A percentile compares a stretch with the other conserved stretches of the same genome.
Evolutionary conservation across 1,284 basidiomycete genomes (phyloP).

Genomic region (Omphalotus olearius): DNA sequence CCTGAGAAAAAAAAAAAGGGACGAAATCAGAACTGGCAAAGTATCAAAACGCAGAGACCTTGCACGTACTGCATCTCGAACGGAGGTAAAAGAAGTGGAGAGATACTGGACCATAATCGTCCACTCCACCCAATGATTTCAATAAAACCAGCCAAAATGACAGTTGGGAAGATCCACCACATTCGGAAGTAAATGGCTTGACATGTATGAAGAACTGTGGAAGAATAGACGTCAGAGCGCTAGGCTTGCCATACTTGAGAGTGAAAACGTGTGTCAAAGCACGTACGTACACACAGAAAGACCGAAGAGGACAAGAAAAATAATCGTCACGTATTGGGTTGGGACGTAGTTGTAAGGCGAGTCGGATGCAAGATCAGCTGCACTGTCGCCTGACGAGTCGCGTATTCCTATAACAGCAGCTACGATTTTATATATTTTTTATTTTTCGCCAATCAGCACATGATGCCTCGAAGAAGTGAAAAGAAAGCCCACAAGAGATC

Average conservation of each 20-base stretch:
- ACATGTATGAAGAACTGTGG: constrained; percentile 3
- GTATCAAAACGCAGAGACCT: not conserved
- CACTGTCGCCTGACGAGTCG: too few relatives aligned
- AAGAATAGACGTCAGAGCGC: not conserved
- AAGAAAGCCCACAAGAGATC: too few relatives aligned
- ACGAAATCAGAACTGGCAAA: too few relatives aligned
- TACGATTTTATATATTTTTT: too few relatives aligned
- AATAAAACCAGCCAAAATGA: not conserved
- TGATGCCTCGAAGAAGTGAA: too few relatives aligned
- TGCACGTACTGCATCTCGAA: constrained; percentile 9
- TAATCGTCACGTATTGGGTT: not conserved
- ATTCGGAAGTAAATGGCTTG: constrained; percentile 5
- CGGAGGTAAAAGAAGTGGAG: constrained; percentile 8
- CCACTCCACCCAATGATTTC: constrained; percentile 7
- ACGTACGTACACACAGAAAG: not conserved
- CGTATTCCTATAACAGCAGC: too few relatives aligned
- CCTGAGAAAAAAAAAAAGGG: too few relatives aligned
- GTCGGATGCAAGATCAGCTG: not conserved
- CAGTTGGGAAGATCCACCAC: constrained; percentile 7
- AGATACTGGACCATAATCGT: constrained; percentile 8
- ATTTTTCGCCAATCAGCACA: too few relatives aligned
- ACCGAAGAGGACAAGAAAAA: constrained; percentile 1
- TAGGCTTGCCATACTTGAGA: not conserved
- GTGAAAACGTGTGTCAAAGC: not conserved
- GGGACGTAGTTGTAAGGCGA: constrained; percentile 7